A percentile compares a stretch with the other conserved stretches of the same genome.
Conservation (phyloP, 2,329 filamentous ascomycete genomes). For the Tympanopsis confertula region DNA sequence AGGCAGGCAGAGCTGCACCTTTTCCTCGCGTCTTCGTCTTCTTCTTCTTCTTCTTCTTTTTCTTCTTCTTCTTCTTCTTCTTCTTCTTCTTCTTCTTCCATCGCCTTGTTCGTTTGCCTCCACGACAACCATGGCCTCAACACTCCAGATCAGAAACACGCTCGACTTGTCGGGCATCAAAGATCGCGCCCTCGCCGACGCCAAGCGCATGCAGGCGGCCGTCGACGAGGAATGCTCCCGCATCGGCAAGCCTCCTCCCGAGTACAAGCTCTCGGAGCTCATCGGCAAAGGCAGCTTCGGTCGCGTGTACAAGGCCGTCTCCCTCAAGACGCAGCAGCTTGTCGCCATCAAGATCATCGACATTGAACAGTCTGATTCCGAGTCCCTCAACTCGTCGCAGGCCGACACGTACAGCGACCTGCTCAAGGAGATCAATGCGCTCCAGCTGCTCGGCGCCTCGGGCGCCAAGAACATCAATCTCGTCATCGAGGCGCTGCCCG, state of each 20-base stretch:
- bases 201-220: conserved; percentile 54
- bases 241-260: conserved; percentile 46
- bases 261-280: conserved; percentile 58
- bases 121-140: no score
- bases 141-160: conserved; percentile 25
- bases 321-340: conserved; percentile 28
- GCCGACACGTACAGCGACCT: conserved; percentile 60
- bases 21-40: no score
- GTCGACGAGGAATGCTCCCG: conserved; percentile 52
- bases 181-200: conserved; percentile 55
- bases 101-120: no score
- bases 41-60: no score
- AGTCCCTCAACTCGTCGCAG: conserved; percentile 45
- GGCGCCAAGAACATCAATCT: conserved; percentile 71
- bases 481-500: conserved; percentile 66
- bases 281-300: conserved; percentile 69
- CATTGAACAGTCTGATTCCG: conserved; percentile 64
- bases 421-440: conserved; percentile 55
- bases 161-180: conserved; percentile 34
- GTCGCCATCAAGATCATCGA: conserved; percentile 77
- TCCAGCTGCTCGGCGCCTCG: conserved; percentile 63
- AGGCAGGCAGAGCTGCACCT: no score
- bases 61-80: no score
- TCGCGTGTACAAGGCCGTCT: conserved; percentile 57
- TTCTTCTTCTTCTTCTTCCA: no score